Evolutionary conservation across 2,329 filamentous ascomycete genomes (phyloP).

Genomic region (Diaporthe vexans): DNA sequence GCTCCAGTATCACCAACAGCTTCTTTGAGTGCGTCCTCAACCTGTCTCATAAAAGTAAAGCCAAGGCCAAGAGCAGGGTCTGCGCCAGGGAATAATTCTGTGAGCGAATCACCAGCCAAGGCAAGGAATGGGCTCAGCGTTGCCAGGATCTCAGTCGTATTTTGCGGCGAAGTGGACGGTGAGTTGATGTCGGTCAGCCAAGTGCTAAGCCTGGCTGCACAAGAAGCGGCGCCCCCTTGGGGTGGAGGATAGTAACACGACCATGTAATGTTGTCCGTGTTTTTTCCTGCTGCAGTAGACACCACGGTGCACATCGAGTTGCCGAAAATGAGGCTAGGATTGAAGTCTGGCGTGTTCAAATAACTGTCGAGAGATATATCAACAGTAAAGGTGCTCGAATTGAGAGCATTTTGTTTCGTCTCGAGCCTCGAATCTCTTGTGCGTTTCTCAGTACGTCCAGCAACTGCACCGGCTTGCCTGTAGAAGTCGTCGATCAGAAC

Average conservation of each 20-base stretch:
- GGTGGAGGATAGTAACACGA: conserved; percentile 44
- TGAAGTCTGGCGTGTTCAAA: conserved; percentile 37
- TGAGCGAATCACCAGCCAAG: conserved; percentile 39
- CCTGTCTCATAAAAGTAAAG: conserved; percentile 42
- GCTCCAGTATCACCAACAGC: conserved; percentile 42
- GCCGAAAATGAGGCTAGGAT: conserved; percentile 43
- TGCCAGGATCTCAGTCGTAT: conserved; percentile 41
- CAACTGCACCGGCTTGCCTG: conserved; percentile 42
- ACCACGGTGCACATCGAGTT: conserved; percentile 42
- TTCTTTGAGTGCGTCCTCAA: conserved; percentile 41
- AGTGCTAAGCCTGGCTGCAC: conserved; percentile 41
- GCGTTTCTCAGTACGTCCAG: background rate
- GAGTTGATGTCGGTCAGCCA: conserved; percentile 42
- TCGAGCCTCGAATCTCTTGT: background rate
- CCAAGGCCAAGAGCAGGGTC: conserved; percentile 41
- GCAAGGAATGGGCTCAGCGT: conserved; percentile 43
- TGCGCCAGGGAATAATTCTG: conserved; percentile 43
- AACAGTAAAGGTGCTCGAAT: conserved; percentile 44
- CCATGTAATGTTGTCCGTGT: conserved; percentile 43
- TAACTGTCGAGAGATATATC: conserved; percentile 42
- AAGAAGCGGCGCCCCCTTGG: conserved; percentile 43
- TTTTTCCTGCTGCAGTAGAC: conserved; percentile 20
- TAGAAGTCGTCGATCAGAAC: conserved; percentile 44
- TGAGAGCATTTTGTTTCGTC: conserved; percentile 34
- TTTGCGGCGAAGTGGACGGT: conserved; percentile 26